Evolutionary conservation across 129 eudicot species (phyloP).

Genomic region (Tagetes patula): DNA sequence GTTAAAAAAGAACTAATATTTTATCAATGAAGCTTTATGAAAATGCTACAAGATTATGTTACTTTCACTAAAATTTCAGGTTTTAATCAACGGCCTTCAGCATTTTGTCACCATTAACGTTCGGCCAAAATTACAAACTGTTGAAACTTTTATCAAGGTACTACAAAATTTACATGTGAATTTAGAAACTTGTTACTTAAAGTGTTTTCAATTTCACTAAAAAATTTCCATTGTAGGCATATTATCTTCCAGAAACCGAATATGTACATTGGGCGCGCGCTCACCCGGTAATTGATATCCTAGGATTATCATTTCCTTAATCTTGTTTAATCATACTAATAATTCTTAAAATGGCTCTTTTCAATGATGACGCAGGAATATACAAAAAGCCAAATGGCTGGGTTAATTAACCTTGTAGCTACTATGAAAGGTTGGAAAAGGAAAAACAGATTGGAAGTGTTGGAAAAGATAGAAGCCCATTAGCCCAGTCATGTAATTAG

Average conservation of each 20-base stretch:
- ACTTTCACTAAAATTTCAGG: constrained; percentile 45
- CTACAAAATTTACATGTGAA: neutral
- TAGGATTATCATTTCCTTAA: constrained; percentile 1
- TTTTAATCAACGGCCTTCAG: constrained; percentile 87
- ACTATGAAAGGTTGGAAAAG: constrained; percentile 97
- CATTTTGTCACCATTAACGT: constrained; percentile 74
- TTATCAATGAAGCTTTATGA: neutral
- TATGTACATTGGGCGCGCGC: constrained; percentile 86
- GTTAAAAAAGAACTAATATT: neutral
- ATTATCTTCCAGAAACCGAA: constrained; percentile 98
- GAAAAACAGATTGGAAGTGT: constrained; percentile 83
- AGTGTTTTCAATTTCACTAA: neutral
- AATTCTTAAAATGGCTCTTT: neutral
- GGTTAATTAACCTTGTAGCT: constrained; percentile 88
- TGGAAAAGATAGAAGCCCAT: constrained; percentile 74
- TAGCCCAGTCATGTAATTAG: constrained; percentile 34
- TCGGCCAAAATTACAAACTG: constrained; percentile 69
- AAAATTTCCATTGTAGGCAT: constrained; percentile 54
- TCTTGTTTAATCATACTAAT: neutral
- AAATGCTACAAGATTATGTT: neutral
- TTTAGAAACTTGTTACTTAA: neutral
- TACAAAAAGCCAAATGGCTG: constrained; percentile 76
- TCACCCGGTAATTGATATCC: constrained; percentile 72
- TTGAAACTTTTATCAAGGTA: constrained; percentile 90
- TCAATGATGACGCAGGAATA: constrained; percentile 58